Evolutionary conservation across 306 rosid genomes (phyloP), one percentile per base, ranked within the genome.

Genomic region (Abrus precatorius): DNA sequence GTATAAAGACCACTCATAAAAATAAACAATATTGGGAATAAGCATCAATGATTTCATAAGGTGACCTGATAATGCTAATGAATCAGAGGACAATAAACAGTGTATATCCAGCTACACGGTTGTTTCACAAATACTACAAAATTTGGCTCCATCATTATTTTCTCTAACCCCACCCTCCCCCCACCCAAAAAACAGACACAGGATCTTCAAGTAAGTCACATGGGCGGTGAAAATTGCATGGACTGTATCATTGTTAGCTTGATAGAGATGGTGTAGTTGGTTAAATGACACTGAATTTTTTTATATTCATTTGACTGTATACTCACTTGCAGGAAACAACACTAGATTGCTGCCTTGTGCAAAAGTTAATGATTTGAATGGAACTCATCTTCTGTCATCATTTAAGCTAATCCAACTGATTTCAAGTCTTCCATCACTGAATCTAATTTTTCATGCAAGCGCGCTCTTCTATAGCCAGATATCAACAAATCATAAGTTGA

Each of bases 401-500:
- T 74, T 86, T 78, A 75, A 7, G 33, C 75, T 79, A 85, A 69
- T 48, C 91, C 89, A 49, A 56, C 57, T 6, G 68, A 70, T 69
- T 80, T 80, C 92, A 84, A 69, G 28, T 89, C 82, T 62, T 81
- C 79, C 67, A 63, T 69, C 49, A 80, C 56, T 6, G 36, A 69
- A 57, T 76, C 88, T 43, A 87, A 77, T 68, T 83, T 84, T 40
- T 84, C 88, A 41, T 60, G 76, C 54, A 89, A 86, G 27, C 80
- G 80, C 27, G 89, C 92, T 84, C 88, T 80, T 78, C 74, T 78
- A 82, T 78, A 91, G 63, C 90, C 91, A 45, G 86, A 70, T 61
- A 87, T 69, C 83, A 91, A 69, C 80, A 91, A 50, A 64, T 82
- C 82, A 41, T 80, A 84, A 82, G 90, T 91, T 40, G 92, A 85